A percentile compares a stretch with the other conserved stretches of the same genome.
phyloP scores from a whole-genome alignment of 331 rosid species.

The Erythrophleum ivorense region DNA sequence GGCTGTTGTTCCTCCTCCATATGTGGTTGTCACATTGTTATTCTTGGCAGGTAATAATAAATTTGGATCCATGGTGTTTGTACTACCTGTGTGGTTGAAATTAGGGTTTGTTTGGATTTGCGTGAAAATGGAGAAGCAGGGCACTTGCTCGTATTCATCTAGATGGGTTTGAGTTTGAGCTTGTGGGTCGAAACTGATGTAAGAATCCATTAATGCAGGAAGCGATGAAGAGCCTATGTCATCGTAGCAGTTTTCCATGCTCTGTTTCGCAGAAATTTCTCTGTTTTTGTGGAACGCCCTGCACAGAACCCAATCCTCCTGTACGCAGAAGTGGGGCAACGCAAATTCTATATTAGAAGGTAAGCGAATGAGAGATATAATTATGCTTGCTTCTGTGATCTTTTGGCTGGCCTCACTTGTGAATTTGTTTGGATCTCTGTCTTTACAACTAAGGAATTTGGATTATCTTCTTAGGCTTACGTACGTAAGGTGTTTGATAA shows the following conservation, averaged over 20 bases:
- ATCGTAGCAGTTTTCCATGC: conserved; percentile 66
- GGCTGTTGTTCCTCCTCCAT: conserved; percentile 46
- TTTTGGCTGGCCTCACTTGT: not conserved
- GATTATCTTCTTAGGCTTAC: conserved; percentile 32
- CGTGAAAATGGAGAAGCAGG: conserved; percentile 97
- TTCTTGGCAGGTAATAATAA: conserved; percentile 32
- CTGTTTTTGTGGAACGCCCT: conserved; percentile 77
- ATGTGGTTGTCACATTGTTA: conserved; percentile 29
- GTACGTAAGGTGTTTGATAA: conserved; percentile 41
- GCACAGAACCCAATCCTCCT: conserved; percentile 91
- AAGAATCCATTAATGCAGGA: conserved; percentile 86
- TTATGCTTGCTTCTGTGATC: not conserved
- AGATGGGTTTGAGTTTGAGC: conserved; percentile 41
- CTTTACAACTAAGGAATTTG: conserved; percentile 39
- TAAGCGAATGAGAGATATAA: conserved; percentile 23
- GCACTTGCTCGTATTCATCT: conserved; percentile 78
- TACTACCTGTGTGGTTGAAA: conserved; percentile 41
- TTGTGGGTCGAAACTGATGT: conserved; percentile 78
- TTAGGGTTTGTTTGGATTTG: conserved; percentile 62
- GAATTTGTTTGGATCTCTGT: not conserved
- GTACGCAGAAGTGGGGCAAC: conserved; percentile 10
- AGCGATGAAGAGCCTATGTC: conserved; percentile 69
- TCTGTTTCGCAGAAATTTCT: conserved; percentile 52
- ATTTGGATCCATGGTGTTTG: conserved; percentile 47
- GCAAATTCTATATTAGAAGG: conserved; percentile 10